Percentiles rank a stretch among this genome's conserved stretches.
Evolutionary conservation across 352 stramenopile species (phyloP).

Genomic region (Pythium myriotylum): DNA sequence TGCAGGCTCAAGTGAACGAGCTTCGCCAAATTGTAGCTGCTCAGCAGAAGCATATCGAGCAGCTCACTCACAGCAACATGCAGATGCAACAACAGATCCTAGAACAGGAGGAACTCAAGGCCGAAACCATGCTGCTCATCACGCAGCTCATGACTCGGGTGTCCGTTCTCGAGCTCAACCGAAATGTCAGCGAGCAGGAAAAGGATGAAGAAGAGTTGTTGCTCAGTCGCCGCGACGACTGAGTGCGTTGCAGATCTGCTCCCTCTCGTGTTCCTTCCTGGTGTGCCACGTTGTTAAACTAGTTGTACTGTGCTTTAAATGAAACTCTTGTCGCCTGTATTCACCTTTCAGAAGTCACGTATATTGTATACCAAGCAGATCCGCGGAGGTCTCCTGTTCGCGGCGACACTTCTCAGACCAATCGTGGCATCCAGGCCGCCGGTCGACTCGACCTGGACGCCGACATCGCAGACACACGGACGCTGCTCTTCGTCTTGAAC

Average conservation of each 20-base stretch:
- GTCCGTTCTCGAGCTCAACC: conserved; percentile 72
- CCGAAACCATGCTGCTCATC: conserved; percentile 84
- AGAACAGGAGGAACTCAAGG: conserved; percentile 80
- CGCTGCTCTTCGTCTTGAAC: not conserved
- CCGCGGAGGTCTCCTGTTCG: not conserved
- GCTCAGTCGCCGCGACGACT: not conserved
- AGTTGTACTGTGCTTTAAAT: too few relatives aligned
- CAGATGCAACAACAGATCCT: conserved; percentile 81
- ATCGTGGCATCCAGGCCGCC: too few relatives aligned
- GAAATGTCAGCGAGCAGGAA: conserved; percentile 36
- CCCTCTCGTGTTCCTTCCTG: not conserved
- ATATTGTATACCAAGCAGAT: conserved; percentile 23
- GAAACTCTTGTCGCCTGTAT: not conserved
- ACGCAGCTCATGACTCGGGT: conserved; percentile 86
- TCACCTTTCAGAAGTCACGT: conserved; percentile 10
- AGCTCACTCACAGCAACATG: conserved; percentile 74
- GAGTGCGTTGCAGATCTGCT: not conserved
- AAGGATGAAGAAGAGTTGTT: conserved; percentile 24
- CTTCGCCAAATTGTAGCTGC: conserved; percentile 50
- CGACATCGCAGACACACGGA: too few relatives aligned
- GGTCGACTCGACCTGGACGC: too few relatives aligned
- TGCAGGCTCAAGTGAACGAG: conserved; percentile 51
- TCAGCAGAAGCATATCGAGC: conserved; percentile 76
- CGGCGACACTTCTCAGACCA: too few relatives aligned
- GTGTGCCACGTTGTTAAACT: too few relatives aligned